A percentile compares a stretch with the other conserved stretches of the same genome.
These are phyloP conservation scores for Dendrobium nobile DNA, from an alignment of 106 monocot genomes.

Conservation along the genomic window DNA sequence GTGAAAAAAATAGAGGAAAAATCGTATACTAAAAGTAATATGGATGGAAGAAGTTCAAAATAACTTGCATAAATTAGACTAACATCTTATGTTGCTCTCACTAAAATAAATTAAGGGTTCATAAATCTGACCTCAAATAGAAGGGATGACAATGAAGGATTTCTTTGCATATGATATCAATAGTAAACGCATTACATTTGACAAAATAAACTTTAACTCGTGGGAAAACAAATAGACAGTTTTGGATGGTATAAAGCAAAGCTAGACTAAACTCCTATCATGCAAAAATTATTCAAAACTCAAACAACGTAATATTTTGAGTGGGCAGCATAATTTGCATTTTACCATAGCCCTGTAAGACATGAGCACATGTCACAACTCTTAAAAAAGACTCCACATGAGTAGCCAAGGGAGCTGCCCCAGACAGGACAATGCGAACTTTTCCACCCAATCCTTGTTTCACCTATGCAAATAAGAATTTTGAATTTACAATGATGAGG, in stretches of 20 bases:
- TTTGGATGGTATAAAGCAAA: neutral
- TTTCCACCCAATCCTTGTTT: constrained; percentile 87
- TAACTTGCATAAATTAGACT: neutral
- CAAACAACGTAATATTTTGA: neutral
- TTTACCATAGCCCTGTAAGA: constrained; percentile 94
- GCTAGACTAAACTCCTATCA: neutral
- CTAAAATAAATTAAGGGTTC: neutral
- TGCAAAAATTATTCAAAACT: neutral
- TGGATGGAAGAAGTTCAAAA: neutral
- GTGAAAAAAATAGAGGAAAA: neutral
- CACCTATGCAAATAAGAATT: constrained; percentile 24
- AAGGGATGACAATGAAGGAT: neutral
- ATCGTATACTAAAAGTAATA: neutral
- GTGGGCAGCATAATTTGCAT: neutral
- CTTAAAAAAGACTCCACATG: constrained; percentile 67
- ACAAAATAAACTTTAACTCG: neutral
- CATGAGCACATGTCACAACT: constrained; percentile 70
- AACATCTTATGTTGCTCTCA: neutral
- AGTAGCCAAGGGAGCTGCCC: constrained; percentile 81
- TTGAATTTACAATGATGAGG: neutral
- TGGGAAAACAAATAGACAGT: neutral
- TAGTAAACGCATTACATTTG: neutral
- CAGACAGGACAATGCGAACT: constrained; percentile 78
- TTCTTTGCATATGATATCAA: neutral
- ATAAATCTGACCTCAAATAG: neutral